Evolutionary conservation across 129 eudicot species (phyloP), one percentile per base, ranked within the genome.

Genomic region (Chrysanthemum lavandulifolium): DNA sequence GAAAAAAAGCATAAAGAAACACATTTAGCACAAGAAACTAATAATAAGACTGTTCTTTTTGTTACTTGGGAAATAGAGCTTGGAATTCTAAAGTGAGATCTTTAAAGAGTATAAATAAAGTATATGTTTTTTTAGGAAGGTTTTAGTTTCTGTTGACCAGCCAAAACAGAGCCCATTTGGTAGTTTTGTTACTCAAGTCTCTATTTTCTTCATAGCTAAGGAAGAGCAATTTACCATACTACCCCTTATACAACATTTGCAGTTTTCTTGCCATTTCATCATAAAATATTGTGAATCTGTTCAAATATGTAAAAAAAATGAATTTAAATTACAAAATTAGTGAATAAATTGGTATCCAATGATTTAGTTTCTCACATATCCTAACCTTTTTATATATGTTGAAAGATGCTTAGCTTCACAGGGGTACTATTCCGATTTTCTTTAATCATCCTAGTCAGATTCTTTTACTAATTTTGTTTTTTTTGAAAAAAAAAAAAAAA

Each of bases 71-170:
- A 68, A 84, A 79, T 23, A 69, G 96, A 87, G 84, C 91, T 87
- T 87, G 87, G 97, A 89, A 88, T 89, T 86, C 86, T 70, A 87
- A 90, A 93, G 91, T 86, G 84, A 86, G 92, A 86, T 86, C 86
- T 84, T 81, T 73, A 69, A 80, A 79, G 86, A 80, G 72, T 83
- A 77, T 84, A 93, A 93, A 89, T 84, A 93, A 93, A 89, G 96
- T 85, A 51, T 55, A 71, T 52, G 84, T 82, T 83, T 69, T 86
- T 87, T 80, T 68, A 62, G 81, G 77, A 54, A 67, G 53, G 70
- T 70, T 74, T 85, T 69, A 54, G 76, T 78, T 71, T 78, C 54
- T 85, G 53, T 52, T 61, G 84, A 82, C 89, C 36, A 78, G 77
- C 84, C 71, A 65, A 61, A 76, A 72, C 73, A 72, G 67, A 70